Percentiles rank a stretch among this genome's conserved stretches.
These are phyloP conservation scores for Passiflora organensis DNA, from an alignment of 345 rosid genomes.

Conservation along the genomic window DNA sequence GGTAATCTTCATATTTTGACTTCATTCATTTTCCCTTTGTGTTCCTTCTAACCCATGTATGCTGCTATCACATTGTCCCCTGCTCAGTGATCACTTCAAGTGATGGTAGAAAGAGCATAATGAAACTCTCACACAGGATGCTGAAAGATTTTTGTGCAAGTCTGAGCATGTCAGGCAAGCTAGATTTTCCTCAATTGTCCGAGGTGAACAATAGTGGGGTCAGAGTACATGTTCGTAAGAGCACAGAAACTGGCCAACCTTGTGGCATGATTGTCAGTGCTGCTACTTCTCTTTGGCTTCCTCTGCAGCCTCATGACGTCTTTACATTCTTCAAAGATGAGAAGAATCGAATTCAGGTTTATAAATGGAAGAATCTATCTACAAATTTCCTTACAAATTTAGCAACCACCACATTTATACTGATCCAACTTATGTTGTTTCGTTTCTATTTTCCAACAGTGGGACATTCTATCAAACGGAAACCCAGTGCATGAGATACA, in stretches of 20 bases:
- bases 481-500: conserved; percentile 40
- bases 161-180: conserved; percentile 46
- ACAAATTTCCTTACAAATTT: neutral
- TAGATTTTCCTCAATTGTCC: conserved; percentile 41
- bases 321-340: conserved; percentile 39
- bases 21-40: neutral
- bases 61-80: neutral
- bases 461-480: conserved; percentile 59
- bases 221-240: conserved; percentile 42
- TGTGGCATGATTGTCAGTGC: conserved; percentile 48
- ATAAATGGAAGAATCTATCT: too few relatives aligned
- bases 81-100: conserved; percentile 20
- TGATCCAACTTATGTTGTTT: neutral
- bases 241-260: conserved; percentile 42
- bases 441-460: conserved; percentile 31
- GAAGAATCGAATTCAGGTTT: conserved; percentile 43
- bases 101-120: conserved; percentile 39
- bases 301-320: conserved; percentile 36
- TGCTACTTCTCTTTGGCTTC: conserved; percentile 58
- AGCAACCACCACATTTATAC: too few relatives aligned
- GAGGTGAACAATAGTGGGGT: conserved; percentile 47
- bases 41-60: too few relatives aligned
- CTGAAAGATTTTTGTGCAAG: conserved; percentile 43
- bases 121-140: conserved; percentile 69
- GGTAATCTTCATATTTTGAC: neutral